Percentiles rank a stretch among this genome's conserved stretches.
Conservation (phyloP, 768 basidiomycete species). For the Lentinula sp. region DNA sequence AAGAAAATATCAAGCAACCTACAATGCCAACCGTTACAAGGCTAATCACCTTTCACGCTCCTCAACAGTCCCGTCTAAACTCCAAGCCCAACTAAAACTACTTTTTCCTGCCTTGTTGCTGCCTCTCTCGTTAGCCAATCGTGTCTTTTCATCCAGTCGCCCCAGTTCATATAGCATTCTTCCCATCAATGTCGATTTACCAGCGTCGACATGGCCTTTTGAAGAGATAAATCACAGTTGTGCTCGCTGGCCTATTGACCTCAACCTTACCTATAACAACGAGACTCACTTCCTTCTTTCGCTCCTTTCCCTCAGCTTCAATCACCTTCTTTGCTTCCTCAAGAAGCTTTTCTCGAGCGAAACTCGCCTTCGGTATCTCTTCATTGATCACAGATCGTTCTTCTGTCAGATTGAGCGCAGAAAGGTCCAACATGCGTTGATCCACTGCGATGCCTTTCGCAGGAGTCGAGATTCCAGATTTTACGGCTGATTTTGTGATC, state of each 20-base stretch:
- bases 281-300: conserved; percentile 72
- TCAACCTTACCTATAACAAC: conserved; percentile 78
- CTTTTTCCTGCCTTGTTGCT: conserved; percentile 88
- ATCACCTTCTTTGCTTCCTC: conserved; percentile 65
- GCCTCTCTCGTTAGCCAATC: conserved; percentile 80
- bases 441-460: conserved; percentile 29
- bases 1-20: conserved; percentile 1
- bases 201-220: conserved; percentile 95
- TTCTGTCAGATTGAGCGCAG: conserved; percentile 61
- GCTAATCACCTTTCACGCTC: conserved; percentile 79
- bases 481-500: conserved; percentile 31
- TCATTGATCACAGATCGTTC: conserved; percentile 32
- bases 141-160: conserved; percentile 77
- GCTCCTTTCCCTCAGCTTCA: conserved; percentile 37
- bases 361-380: conserved; percentile 55
- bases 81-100: conserved; percentile 98
- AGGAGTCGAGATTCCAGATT: conserved; percentile 39
- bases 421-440: conserved; percentile 64
- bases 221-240: neutral
- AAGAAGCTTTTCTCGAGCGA: conserved; percentile 76
- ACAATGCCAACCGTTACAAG: neutral
- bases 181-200: conserved; percentile 98
- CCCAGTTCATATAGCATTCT: conserved; percentile 90
- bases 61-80: conserved; percentile 86
- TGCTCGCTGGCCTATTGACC: neutral